Percentiles rank a stretch among this genome's conserved stretches.
Evolutionary conservation across 179 eudicot species (phyloP).

Genomic region (Drosera spatulata): DNA sequence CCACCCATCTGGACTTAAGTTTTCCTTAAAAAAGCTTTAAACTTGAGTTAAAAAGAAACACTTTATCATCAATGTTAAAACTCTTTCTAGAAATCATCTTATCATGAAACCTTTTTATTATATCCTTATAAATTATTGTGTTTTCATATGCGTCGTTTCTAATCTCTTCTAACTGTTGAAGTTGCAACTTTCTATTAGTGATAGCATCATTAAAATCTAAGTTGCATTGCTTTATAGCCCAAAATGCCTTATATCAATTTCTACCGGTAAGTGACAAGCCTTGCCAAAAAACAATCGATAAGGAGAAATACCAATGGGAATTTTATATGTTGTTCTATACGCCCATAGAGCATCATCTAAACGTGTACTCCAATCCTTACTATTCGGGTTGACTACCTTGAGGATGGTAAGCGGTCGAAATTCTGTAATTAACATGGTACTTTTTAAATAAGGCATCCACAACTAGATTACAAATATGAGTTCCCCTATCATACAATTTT

Average conservation of each 20-base stretch:
- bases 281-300: background rate
- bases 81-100: background rate
- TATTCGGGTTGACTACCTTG: too few species aligned
- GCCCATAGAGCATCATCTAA: too few species aligned
- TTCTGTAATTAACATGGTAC: background rate
- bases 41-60: background rate
- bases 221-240: background rate
- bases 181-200: too few species aligned
- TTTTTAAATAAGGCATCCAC: background rate
- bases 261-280: background rate
- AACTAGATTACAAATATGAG: background rate
- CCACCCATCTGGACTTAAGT: background rate
- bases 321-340: background rate
- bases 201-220: too few species aligned
- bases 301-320: background rate
- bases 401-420: background rate
- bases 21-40: background rate
- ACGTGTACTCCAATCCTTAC: too few species aligned
- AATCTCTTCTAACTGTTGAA: too few species aligned
- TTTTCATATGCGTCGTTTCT: too few species aligned
- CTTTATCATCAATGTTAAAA: background rate
- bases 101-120: background rate
- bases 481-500: background rate
- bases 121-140: too few species aligned
- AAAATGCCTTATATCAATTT: background rate